phyloP scores from a whole-genome alignment of 2,329 filamentous ascomycete genomes.

The Ploettnerulaceae sp. region DNA sequence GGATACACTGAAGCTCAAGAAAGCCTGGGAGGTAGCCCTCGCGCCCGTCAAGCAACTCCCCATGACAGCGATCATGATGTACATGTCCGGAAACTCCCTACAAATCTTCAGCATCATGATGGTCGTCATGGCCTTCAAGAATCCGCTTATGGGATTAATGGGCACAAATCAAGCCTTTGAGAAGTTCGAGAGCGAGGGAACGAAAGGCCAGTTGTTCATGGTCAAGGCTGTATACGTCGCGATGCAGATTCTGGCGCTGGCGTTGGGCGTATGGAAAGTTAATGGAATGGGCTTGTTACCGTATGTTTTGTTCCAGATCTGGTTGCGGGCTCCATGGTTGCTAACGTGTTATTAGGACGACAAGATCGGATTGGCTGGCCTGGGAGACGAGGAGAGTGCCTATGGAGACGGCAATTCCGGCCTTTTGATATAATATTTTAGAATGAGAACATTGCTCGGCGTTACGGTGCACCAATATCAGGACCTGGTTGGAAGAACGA shows the following conservation, averaged over 20 bases:
- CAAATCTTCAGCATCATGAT: conserved; percentile 99
- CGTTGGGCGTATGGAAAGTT: conserved; percentile 89
- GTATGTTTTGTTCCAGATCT: conserved; percentile 54
- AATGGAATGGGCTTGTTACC: conserved; percentile 94
- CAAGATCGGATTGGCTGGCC: conserved; percentile 92
- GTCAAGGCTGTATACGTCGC: conserved; percentile 85
- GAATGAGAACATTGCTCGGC: not conserved
- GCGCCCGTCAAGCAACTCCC: conserved; percentile 90
- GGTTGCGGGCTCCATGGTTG: not conserved
- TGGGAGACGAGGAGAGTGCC: conserved; percentile 60
- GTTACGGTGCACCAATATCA: not conserved
- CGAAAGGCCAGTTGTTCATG: conserved; percentile 65
- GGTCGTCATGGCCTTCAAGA: conserved; percentile 99
- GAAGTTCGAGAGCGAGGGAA: conserved; percentile 80
- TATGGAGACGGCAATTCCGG: conserved; percentile 33
- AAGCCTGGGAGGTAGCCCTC: conserved; percentile 95
- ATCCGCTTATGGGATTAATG: conserved; percentile 78
- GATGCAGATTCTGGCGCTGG: conserved; percentile 81
- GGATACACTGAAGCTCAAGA: conserved; percentile 94
- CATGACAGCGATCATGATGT: conserved; percentile 99
- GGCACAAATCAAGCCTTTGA: conserved; percentile 84
- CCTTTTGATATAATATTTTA: conserved; percentile 25
- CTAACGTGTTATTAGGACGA: conserved; percentile 60
- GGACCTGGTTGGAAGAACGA: not conserved
- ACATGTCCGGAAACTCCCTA: conserved; percentile 97